Evolutionary conservation across 768 basidiomycete genomes (phyloP).

Genomic region (Postia placenta): DNA sequence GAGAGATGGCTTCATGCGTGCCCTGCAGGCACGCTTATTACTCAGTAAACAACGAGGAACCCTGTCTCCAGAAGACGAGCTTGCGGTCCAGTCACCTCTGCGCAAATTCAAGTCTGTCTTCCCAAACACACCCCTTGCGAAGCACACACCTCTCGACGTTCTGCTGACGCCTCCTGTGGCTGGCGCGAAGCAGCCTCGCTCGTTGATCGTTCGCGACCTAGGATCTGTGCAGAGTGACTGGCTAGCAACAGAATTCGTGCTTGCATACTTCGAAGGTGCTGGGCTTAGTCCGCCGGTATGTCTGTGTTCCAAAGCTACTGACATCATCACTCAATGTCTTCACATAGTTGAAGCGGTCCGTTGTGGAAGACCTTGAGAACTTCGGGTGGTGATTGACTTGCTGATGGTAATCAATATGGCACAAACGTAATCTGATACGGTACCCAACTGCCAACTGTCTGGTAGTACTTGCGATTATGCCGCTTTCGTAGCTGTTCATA

Average conservation of each 20-base stretch:
- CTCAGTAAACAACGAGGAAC: constrained; percentile 43
- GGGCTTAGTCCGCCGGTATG: constrained; percentile 69
- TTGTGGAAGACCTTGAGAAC: constrained; percentile 29
- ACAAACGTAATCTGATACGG: too few relatives aligned
- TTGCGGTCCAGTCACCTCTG: constrained; percentile 53
- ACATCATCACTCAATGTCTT: not conserved
- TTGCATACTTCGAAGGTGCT: constrained; percentile 68
- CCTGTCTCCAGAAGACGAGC: constrained; percentile 54
- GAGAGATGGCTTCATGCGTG: constrained; percentile 77
- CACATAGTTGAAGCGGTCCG: constrained; percentile 44
- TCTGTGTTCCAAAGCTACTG: not conserved
- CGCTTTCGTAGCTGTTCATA: too few relatives aligned
- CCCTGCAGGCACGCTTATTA: constrained; percentile 56
- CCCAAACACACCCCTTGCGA: constrained; percentile 61
- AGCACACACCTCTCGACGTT: constrained; percentile 64
- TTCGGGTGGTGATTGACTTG: not conserved
- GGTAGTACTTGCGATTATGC: too few relatives aligned
- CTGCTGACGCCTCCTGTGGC: constrained; percentile 50
- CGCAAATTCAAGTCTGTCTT: constrained; percentile 73
- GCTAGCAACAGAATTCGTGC: constrained; percentile 66
- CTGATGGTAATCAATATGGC: too few relatives aligned
- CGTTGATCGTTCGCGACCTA: constrained; percentile 63
- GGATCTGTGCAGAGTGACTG: constrained; percentile 68
- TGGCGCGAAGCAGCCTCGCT: constrained; percentile 41
- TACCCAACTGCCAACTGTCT: too few relatives aligned